Conservation (phyloP, 2,329 filamentous ascomycete species). For the Colletotrichum sp. region DNA sequence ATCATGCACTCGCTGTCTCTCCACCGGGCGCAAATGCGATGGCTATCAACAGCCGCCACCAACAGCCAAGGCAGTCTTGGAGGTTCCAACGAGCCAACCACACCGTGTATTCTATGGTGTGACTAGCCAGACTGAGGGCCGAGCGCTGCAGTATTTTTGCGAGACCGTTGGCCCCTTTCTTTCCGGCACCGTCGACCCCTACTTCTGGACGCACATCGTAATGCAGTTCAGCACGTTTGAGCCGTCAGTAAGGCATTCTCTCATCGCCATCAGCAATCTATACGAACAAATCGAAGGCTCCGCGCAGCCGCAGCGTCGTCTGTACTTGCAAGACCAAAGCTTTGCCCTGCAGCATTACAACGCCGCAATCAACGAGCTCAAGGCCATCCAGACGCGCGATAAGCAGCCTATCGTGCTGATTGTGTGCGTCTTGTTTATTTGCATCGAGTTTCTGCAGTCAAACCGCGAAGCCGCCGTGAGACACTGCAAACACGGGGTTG, state of each 20-base stretch:
- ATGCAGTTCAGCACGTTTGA: conserved; percentile 50
- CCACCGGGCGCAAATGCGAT: conserved; percentile 62
- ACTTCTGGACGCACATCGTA: conserved; percentile 51
- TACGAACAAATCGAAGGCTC: conserved; percentile 38
- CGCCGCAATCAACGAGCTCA: conserved; percentile 49
- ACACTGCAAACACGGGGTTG: conserved; percentile 18
- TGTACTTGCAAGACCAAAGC: conserved; percentile 18
- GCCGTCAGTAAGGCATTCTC: conserved; percentile 52
- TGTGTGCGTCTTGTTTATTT: conserved; percentile 57
- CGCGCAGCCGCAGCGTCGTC: neutral
- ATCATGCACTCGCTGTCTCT: conserved; percentile 56
- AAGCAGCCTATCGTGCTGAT: conserved; percentile 38
- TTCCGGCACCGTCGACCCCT: conserved; percentile 45
- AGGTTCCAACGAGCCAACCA: conserved; percentile 12
- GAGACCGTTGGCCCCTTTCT: conserved; percentile 37
- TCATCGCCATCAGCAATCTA: conserved; percentile 53
- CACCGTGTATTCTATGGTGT: conserved; percentile 18
- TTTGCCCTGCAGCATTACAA: conserved; percentile 54
- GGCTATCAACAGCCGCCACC: conserved; percentile 46
- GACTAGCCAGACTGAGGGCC: conserved; percentile 15
- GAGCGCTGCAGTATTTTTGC: conserved; percentile 37
- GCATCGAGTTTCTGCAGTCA: conserved; percentile 55
- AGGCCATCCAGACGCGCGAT: conserved; percentile 35
- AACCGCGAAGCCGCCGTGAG: conserved; percentile 5
- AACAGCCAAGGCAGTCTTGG: conserved; percentile 24